Evolutionary conservation across 2,329 filamentous ascomycete genomes (phyloP), one percentile per base, ranked within the genome.

Genomic region (Didymella exigua): DNA sequence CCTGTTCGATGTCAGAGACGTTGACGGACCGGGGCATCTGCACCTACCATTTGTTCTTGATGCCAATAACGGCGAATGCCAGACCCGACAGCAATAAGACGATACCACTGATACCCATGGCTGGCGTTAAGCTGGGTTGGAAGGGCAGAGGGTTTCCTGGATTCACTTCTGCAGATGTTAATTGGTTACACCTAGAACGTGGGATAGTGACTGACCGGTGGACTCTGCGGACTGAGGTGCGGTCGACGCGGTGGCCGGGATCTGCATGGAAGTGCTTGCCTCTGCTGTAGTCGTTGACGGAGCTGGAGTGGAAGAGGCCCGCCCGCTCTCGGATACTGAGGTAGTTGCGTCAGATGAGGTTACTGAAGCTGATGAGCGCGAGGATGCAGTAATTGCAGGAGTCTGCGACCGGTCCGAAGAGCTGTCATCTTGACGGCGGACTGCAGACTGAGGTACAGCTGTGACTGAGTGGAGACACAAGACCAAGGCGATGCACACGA

Each of bases 91-190:
- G 70, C 37, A 98, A 81, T 56, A 98, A 80, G 44, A 97, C 79
- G 18, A 88, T 84, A 21, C 93, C 93, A 29, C 87, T 87, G 43
- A 97, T 84, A 3, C 86, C 90, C 76, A 91, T 87, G 34, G 88
- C 91, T 3, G 93, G 92, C 2, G 91, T 96, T 42, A 98, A 81
- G 50, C 74, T 76, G 0, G 93, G 92, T 21, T 84, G 68, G 29
- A 96, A 78, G 0, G 93, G 93, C 16, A 97, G 81, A 27, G 54
- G 56, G 44, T 63, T 63, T 8, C 57, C 23, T 13, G 56, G 40
- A 50, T 56, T 47, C 13, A 31, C 50, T 21, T 41, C 65, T 68
- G n/a, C 4, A 23, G 2, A 19, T 10, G 4, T 23, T 19, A 41
- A 16, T 58, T 23, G 56, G n/a, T 16, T n/a, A 26, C 19, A 23